phyloP scores from a whole-genome alignment of 495 filamentous ascomycete species.

The Aspergillus bridgeri region DNA sequence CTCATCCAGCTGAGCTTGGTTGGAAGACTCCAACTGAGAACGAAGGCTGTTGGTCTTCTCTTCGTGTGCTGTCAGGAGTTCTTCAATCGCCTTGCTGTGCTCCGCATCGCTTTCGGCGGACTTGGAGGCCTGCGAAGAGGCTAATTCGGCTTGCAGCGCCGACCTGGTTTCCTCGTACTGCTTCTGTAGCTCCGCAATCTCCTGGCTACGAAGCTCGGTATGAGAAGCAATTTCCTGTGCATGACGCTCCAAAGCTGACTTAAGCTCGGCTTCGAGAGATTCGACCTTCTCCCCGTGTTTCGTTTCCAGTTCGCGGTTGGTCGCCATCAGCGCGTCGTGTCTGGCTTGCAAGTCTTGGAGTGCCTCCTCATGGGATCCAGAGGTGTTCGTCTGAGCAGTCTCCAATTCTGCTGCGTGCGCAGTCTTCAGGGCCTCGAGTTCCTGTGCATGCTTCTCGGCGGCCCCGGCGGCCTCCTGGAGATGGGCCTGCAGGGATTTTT shows the following conservation, averaged over 20 bases:
- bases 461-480: slow-evolving; percentile 21
- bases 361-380: slow-evolving; percentile 30
- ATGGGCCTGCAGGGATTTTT: slow-evolving; percentile 32
- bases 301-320: slow-evolving; percentile 34
- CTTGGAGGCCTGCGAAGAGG: slow-evolving; percentile 30
- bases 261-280: slow-evolving; percentile 36
- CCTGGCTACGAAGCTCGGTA: slow-evolving; percentile 29
- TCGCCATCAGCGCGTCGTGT: slow-evolving; percentile 35
- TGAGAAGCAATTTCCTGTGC: slow-evolving; percentile 32
- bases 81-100: slow-evolving; percentile 43
- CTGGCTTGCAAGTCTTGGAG: slow-evolving; percentile 38
- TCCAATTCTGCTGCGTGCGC: slow-evolving; percentile 34
- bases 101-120: slow-evolving; percentile 39
- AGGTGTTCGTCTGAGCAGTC: slow-evolving; percentile 24
- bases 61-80: slow-evolving; percentile 44
- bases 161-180: slow-evolving; percentile 32
- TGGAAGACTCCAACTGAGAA: slow-evolving; percentile 35
- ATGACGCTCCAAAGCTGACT: slow-evolving; percentile 29
- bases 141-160: slow-evolving; percentile 34
- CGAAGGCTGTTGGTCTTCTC: slow-evolving; percentile 35
- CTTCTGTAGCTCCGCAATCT: slow-evolving; percentile 35
- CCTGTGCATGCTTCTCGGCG: slow-evolving; percentile 31
- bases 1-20: slow-evolving; percentile 36
- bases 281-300: slow-evolving; percentile 32
- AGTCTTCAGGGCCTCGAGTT: slow-evolving; percentile 30